These are phyloP conservation scores for Dothideomycetes sp. DNA, from an alignment of 2,329 filamentous ascomycete species.

Conservation along the genomic window DNA sequence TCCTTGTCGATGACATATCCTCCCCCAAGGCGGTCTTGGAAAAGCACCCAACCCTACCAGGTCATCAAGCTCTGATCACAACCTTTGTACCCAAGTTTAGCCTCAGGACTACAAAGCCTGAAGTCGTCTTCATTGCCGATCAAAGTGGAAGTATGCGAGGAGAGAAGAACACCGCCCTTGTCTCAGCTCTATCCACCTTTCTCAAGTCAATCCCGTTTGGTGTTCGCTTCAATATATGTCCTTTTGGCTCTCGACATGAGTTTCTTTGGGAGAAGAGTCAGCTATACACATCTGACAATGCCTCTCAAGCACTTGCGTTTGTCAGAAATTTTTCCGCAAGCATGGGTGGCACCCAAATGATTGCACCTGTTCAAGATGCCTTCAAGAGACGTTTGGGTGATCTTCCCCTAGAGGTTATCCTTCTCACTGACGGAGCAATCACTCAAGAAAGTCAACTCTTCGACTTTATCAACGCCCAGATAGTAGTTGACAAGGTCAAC, in stretches of 20 bases:
- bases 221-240: slow-evolving; percentile 59
- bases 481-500: slow-evolving; percentile 27
- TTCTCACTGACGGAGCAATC: slow-evolving; percentile 47
- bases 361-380: slow-evolving; percentile 34
- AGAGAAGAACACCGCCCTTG: slow-evolving; percentile 41
- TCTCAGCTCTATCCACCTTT: slow-evolving; percentile 49
- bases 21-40: slow-evolving; percentile 57
- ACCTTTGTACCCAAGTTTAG: slow-evolving; percentile 60
- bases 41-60: slow-evolving; percentile 47
- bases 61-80: slow-evolving; percentile 57
- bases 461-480: slow-evolving; percentile 33
- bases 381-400: slow-evolving; percentile 36
- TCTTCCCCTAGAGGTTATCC: slow-evolving; percentile 40
- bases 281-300: slow-evolving; percentile 33
- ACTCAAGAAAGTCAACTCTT: slow-evolving; percentile 40
- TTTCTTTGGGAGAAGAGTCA: slow-evolving; percentile 40
- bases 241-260: slow-evolving; percentile 43
- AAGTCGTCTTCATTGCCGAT: slow-evolving; percentile 65
- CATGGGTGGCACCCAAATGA: slow-evolving; percentile 45
- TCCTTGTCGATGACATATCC: slow-evolving; percentile 49
- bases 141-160: slow-evolving; percentile 55
- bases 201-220: slow-evolving; percentile 54
- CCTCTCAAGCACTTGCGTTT: slow-evolving; percentile 33
- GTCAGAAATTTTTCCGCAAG: slow-evolving; percentile 32
- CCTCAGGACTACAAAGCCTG: slow-evolving; percentile 44